Conservation (phyloP, 106 monocot species). For the Posidonia australis region DNA sequence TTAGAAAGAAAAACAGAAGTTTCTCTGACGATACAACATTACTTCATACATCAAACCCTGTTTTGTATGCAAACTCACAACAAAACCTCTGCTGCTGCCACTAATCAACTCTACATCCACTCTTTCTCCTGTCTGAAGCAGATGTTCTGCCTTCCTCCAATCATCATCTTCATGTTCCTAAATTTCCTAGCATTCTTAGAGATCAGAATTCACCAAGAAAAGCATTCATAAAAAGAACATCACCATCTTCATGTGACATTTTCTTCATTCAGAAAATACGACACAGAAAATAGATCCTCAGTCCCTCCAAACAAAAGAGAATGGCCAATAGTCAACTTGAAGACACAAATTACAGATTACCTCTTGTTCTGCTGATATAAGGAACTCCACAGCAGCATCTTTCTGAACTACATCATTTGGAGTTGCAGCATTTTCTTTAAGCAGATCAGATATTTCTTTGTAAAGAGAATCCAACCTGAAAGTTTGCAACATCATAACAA, state of each 20-base stretch:
- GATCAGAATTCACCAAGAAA: constrained; percentile 9
- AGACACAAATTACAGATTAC: constrained; percentile 16
- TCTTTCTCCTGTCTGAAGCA: constrained; percentile 49
- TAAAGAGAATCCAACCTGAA: constrained; percentile 7
- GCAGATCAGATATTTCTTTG: constrained; percentile 18
- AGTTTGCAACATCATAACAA: not conserved
- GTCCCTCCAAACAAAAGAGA: not conserved
- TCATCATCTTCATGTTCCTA: constrained; percentile 48
- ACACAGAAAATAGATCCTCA: not conserved
- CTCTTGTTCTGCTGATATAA: constrained; percentile 41
- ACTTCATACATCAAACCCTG: not conserved
- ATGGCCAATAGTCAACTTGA: not conserved
- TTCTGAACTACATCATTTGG: constrained; percentile 11
- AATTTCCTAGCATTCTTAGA: constrained; percentile 13
- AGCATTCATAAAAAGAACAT: not conserved
- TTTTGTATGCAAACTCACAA: constrained; percentile 39
- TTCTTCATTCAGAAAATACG: too few species aligned
- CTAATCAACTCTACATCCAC: constrained; percentile 78
- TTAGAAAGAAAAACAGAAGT: constrained; percentile 1
- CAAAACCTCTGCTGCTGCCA: constrained; percentile 77
- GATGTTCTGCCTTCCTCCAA: constrained; percentile 46
- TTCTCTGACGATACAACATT: not conserved
- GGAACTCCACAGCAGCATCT: constrained; percentile 13
- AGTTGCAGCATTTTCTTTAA: constrained; percentile 8
- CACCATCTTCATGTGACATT: not conserved